These are phyloP conservation scores for Gossypium stocksii DNA, from an alignment of 345 rosid species.

Conservation along the genomic window DNA sequence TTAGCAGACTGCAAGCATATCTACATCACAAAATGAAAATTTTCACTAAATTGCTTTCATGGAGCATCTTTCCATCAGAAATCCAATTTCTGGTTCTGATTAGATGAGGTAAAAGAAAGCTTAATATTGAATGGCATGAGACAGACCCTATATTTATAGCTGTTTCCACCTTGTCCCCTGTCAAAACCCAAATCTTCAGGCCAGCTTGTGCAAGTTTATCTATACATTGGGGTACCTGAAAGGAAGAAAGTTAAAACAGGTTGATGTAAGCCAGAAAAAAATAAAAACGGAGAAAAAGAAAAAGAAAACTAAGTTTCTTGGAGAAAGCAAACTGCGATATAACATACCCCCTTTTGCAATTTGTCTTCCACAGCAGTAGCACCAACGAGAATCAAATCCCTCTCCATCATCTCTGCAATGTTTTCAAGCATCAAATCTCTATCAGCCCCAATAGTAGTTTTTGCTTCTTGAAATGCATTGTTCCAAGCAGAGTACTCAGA, in stretches of 20 bases:
- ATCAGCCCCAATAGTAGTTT: slow-evolving; percentile 72
- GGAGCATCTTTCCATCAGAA: slow-evolving; percentile 6
- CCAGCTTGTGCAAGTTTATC: slow-evolving; percentile 99
- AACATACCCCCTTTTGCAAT: slow-evolving; percentile 82
- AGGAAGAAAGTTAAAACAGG: slow-evolving; percentile 21
- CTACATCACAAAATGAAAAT: slow-evolving; percentile 43
- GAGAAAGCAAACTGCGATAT: slow-evolving; percentile 12
- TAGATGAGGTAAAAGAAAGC: slow-evolving; percentile 18
- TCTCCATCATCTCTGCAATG: slow-evolving; percentile 81
- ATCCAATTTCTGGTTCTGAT: slow-evolving; percentile 11
- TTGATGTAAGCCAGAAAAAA: slow-evolving; percentile 17
- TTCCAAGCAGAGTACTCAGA: slow-evolving; percentile 77
- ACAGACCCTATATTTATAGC: slow-evolving; percentile 97
- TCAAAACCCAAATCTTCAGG: slow-evolving; percentile 93
- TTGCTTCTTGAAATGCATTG: slow-evolving; percentile 73
- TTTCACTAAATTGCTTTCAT: slow-evolving; percentile 12
- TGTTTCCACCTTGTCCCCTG: slow-evolving; percentile 99
- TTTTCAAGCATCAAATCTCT: slow-evolving; percentile 74
- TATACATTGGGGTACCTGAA: slow-evolving; percentile 93
- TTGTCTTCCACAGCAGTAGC: slow-evolving; percentile 99
- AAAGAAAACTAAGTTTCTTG: background rate
- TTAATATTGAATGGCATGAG: slow-evolving; percentile 1
- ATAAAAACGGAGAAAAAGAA: no score
- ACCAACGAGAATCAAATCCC: slow-evolving; percentile 79
- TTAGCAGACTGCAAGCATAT: slow-evolving; percentile 82